A percentile compares a stretch with the other conserved stretches of the same genome.
phyloP scores from a whole-genome alignment of 2,329 filamentous ascomycete genomes.

The Iodosphaeria phyllophila region DNA sequence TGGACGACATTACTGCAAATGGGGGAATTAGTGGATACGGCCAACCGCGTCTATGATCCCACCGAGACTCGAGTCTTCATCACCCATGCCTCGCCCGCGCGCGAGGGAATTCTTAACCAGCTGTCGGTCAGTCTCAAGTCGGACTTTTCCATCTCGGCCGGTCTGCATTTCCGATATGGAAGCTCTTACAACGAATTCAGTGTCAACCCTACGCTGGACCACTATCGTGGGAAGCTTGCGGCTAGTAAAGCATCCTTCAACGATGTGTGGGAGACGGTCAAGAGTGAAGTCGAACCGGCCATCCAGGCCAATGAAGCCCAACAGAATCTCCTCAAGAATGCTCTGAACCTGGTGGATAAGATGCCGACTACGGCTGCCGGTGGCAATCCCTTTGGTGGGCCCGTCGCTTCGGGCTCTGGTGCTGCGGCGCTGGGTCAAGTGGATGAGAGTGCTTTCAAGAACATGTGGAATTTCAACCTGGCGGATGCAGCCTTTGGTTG shows the following conservation, averaged over 20 bases:
- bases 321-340: slow-evolving; percentile 78
- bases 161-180: slow-evolving; percentile 94
- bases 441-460: slow-evolving; percentile 98
- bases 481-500: slow-evolving; percentile 96
- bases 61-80: slow-evolving; percentile 94
- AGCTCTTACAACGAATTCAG: slow-evolving; percentile 99
- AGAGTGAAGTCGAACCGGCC: slow-evolving; percentile 83
- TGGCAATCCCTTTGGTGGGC: slow-evolving; percentile 90
- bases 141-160: slow-evolving; percentile 94
- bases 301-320: slow-evolving; percentile 89
- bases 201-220: slow-evolving; percentile 92
- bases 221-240: slow-evolving; percentile 95
- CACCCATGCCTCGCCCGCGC: slow-evolving; percentile 89
- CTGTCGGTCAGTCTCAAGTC: slow-evolving; percentile 93
- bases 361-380: slow-evolving; percentile 93
- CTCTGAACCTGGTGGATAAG: slow-evolving; percentile 85
- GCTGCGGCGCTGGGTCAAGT: slow-evolving; percentile 66
- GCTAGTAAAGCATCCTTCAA: slow-evolving; percentile 98
- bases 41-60: slow-evolving; percentile 94
- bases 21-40: slow-evolving; percentile 94
- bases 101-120: slow-evolving; percentile 93
- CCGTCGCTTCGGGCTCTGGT: slow-evolving; percentile 52
- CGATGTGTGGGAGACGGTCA: slow-evolving; percentile 98
- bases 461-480: slow-evolving; percentile 99
- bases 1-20: slow-evolving; percentile 98